Evolutionary conservation across 768 basidiomycete species (phyloP), one percentile per base, ranked within the genome.

Genomic region (Boletus coccyginus): DNA sequence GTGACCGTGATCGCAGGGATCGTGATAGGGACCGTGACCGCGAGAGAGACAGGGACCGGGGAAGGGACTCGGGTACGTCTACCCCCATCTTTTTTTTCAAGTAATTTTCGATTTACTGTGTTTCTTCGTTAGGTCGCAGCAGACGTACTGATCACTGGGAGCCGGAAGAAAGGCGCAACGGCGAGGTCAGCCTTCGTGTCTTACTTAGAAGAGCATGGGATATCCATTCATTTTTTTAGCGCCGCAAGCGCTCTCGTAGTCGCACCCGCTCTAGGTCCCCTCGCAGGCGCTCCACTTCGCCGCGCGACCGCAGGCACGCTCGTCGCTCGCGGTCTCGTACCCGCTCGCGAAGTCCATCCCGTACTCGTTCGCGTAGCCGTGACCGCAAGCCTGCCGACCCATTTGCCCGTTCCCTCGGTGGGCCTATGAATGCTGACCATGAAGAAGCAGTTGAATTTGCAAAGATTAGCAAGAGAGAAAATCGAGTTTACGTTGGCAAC

Each of bases 401-500:
- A 7, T 89, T 92, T 65, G 75, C 88, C 9, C 87, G 87, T 58
- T 92, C 90, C 9, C 85, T 93, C 36, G 90, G 91, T 13, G 90
- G 91, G 1, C 92, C 91, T 3, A 91, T 93, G 82, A 93, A 94
- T 62, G 92, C 92, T 27, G 84, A 87, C 24, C 89, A 92, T 62
- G 92, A 95, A 77, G 95, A 97, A 69, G 96, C 96, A 16, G 86
- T 87, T 66, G 96, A 95, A 72, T 96, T 98, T 65, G 86, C 94
- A 68, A 95, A 97, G 74, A 83, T 88, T 70, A 94, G 91, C 88
- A 93, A 95, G 83, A 85, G 92, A 77, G 97, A 98, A 81, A 94
- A 98, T 74, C 83, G 96, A 65, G 94, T 98, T 67, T 99, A 99
- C 69, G 93, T 98, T 73, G 96, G 97, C 70, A 99, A 99, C 74